Evolutionary conservation across 1,284 basidiomycete genomes (phyloP), one percentile per base, ranked within the genome.

Genomic region (Cutaneotrichosporon cutaneum): DNA sequence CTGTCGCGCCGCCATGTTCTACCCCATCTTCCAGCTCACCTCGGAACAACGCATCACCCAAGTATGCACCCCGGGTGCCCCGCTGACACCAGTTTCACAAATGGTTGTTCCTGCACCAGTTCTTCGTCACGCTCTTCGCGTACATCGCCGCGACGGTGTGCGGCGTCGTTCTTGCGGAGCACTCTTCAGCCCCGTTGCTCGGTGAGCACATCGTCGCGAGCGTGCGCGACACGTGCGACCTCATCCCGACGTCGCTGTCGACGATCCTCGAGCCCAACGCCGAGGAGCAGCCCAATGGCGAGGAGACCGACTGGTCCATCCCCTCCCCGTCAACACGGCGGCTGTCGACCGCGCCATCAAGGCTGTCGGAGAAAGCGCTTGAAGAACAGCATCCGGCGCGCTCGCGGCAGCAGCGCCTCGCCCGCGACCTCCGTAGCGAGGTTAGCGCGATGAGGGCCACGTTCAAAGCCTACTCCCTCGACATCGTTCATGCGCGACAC

Each of bases 11-110:
- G 68, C 68, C 8, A 59, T 79, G 30, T 79, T 80, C 68, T 75
- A 75, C 47, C 71, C 77, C 10, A 76, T 80, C 44, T 80, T 78
- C 67, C 53, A 73, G 8, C 58, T 79, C 35, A 78, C 77, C 1
- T 58, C 61, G 22, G 62, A 70, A 14, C 72, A 77, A 47, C 59
- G 36, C 6, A 68, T 77, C 27, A 71, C 68, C 11, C 26, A 60
- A 24, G 75, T 77, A 47, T n/a, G 54, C 27, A 8, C 4, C 11
- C 4, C 13, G 14, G 4, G 14, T 10, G 39, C 8, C 2, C 32
- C 11, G 10, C 54, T 54, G 14, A 44, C 26, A 11, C 0, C 54
- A 63, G 61, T 47, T 63, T 16, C 14, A 33, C n/a, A 5, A 56
- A 13, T 48, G 47, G 22, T 48, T 65, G 33, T 79, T 79, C 57